Base-by-base conservation (phyloP, 768 basidiomycete genomes). In the Lepiota brunneoincarnata region DNA sequence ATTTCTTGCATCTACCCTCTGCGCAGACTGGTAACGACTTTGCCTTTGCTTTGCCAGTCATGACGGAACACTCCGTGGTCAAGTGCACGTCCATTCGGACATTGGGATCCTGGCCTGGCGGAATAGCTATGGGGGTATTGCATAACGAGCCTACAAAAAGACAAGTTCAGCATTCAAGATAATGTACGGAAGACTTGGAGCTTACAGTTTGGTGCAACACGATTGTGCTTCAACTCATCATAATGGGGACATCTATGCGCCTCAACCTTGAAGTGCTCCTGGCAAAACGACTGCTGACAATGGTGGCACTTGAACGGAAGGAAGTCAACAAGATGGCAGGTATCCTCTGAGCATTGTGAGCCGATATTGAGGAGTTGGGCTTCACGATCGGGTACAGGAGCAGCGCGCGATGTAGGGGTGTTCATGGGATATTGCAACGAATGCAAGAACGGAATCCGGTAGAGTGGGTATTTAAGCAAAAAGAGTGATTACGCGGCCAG, bases 281-380 rank as follows among this genome's bases (percentile, higher is more conserved):
- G 82, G 61, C 92, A 94, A 72, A 84, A 93, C 0, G 76, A 74
- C 14, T 76, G 67, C 12, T 75, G 64, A 67, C 91, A 94, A 62
- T 91, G 89, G 46, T 89, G 85, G 67, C 91, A 94, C 69, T 86
- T 88, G 77, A 93, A 88, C 0, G 91, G 91, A 10, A 93, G 74
- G 60, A 92, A 93, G 73, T 93, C 91, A 63, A 92, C 79, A 58
- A 89, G 78, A 24, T 76, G 68, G 69, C 91, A 93, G 1, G 80
- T 69, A 0, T 79, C 65, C 47, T 81, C 75, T 12, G 86, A 82
- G 69, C 91, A 93, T 61, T 89, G 86, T 54, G 81, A 77, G 6
- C 89, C 89, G 59, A 93, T 67, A 37, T 73, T 69, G 55, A 93
- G 79, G 9, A 93, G 72, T 17, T 84, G 76, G n/a, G 70, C 59